Evolutionary conservation across 1,139 yeast genomes (phyloP), one percentile per base, ranked within the genome.

Genomic region (Saccharomyces pastorianus): DNA sequence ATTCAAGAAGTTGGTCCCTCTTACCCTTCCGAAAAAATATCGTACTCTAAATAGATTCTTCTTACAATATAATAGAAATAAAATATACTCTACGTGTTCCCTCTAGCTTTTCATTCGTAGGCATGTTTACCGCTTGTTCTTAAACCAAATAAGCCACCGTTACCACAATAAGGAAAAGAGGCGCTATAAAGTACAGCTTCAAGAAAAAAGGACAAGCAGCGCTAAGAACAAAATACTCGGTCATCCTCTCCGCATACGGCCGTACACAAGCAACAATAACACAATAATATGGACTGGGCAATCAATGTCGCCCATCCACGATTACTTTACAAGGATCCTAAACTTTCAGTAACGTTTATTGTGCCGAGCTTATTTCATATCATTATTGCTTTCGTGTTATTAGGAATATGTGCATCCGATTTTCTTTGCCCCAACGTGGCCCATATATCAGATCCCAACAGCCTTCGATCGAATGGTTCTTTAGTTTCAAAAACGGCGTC

Each of bases 1-100:
- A 85, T 93, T 70, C 96, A 90, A 78, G 87, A 88, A 73, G 81
- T 88, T 62, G 99, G 99, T 55, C 96, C 99, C 53, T 79, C 96
- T 53, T 93, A 84, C 83, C 97, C 98, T 62, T 80, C 82, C 78
- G 84, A 85, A 76, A 81, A 82, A 73, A 44, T 63, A 27, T 53
- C 58, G 42, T 67, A 63, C 58, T 38, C 25, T 17, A 38, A 38
- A 38, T 38, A 38, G 23, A 20, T 20, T 20, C 23, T 20, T 20
- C 23, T 20, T 20, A 20, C 23, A 20, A 20, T 20, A 20, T 20
- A 20, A 20, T 20, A 20, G 23, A 20, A 20, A 20, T 20, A 20
- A 20, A 20, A 20, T 20, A 20, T 20, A 20, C 23, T 20, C 23
- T 46, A 25, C 31, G 13, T 46, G 17, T 13, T 23, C 20, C 11